A percentile compares a stretch with the other conserved stretches of the same genome.
phyloP scores from a whole-genome alignment of 176 grass and related monocot species.

The Elaeis guineensis region DNA sequence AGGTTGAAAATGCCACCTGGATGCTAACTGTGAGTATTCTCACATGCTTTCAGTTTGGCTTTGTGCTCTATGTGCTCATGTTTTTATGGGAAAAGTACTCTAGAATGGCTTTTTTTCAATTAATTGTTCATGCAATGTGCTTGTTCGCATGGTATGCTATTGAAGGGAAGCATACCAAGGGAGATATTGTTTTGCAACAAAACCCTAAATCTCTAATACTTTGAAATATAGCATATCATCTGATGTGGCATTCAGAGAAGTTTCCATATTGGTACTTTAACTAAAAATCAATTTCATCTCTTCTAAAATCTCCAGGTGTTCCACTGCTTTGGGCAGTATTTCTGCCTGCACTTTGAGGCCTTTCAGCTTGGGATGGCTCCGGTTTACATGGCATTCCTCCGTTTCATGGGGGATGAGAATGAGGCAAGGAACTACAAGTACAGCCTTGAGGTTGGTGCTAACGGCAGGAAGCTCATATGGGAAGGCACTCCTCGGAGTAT shows the following conservation, averaged over 20 bases:
- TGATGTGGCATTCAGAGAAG: no score
- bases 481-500: constrained; percentile 78
- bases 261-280: no score
- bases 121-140: no score
- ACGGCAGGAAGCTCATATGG: constrained; percentile 81
- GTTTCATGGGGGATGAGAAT: constrained; percentile 90
- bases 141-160: no score
- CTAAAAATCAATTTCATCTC: no score
- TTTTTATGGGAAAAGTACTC: not conserved
- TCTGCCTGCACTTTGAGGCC: constrained; percentile 86
- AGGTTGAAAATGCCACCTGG: constrained; percentile 89
- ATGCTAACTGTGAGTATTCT: constrained; percentile 58
- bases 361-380: constrained; percentile 85
- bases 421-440: constrained; percentile 82
- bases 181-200: no score
- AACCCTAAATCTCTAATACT: no score
- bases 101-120: no score
- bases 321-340: constrained; percentile 84
- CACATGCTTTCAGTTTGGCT: no score
- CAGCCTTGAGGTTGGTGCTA: constrained; percentile 64
- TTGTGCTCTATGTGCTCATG: not conserved
- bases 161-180: no score
- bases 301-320: constrained; percentile 45
- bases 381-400: constrained; percentile 81
- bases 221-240: no score